Base-by-base conservation (phyloP, 352 stramenopile species). In the Phytophthora fragariaefolia region DNA sequence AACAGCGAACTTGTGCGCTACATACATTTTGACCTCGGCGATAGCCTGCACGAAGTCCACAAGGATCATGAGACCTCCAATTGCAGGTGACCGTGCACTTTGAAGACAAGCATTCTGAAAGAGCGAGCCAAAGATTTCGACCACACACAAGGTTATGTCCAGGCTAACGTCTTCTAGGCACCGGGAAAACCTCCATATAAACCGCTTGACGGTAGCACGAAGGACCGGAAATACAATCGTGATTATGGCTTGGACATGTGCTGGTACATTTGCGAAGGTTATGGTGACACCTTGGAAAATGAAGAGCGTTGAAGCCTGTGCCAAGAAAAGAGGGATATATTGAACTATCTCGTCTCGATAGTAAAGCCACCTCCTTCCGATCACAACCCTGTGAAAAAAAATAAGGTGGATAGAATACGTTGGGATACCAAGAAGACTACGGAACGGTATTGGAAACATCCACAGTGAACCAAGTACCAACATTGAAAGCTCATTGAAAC, bases 21-120 rank as follows among this genome's bases (percentile, higher is more conserved):
- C 10, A 20, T 73, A 73, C 40, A 63, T 40, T 34, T 43, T 48
- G 13, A 50, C 55, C 28, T 68, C 65, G 1, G 63, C 6, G 3
- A 70, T 17, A 1, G 53, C 45, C 26, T 73, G 65, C 17, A 48
- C 20, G 20, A 69, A 20, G 28, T 68, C 65, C 3, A 64, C 53
- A n/a, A 42, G 6, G 43, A 73, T 46, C 24, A 68, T 58, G 34
- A 69, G 30, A 1, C 4, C 58, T 1, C 54, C n/a, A 12, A 69
- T 28, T 13, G 4, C 22, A 1, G 51, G 58, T 1, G 46, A 63
- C 13, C 65, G 58, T 12, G 64, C 51, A 12, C 48, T 69, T 24
- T 76, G 62, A 15, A 75, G 30, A 28, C 55, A 76, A 30, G 63
- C 52, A 18, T 72, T 77, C 36, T 72, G 50, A 34, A 71, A 77